Evolutionary conservation across 768 basidiomycete species (phyloP).

Genomic region (Boletus patriciae): DNA sequence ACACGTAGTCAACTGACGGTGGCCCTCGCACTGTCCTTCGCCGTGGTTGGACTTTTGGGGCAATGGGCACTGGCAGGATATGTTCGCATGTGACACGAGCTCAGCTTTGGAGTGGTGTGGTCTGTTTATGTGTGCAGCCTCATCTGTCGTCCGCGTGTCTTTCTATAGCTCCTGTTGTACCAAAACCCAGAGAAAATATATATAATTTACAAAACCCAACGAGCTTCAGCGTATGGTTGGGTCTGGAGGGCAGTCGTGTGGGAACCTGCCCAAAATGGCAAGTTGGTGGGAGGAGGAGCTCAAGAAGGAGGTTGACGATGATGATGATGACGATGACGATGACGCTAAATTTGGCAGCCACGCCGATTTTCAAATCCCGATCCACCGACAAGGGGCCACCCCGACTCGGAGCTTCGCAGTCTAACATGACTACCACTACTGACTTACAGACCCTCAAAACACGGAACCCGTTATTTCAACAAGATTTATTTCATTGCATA

Average conservation of each 20-base stretch:
- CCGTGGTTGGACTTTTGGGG: not conserved
- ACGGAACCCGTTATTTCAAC: not conserved
- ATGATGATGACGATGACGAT: no score
- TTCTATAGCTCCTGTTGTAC: slow-evolving; percentile 5
- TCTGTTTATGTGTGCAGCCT: slow-evolving; percentile 9
- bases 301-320: no score
- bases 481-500: not conserved
- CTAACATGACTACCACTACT: not conserved
- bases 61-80: not conserved
- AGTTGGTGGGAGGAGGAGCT: no score
- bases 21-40: not conserved
- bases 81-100: slow-evolving; percentile 8
- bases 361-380: no score
- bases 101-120: slow-evolving; percentile 6
- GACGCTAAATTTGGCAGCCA: no score
- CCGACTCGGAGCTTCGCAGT: no score
- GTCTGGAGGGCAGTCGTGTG: no score
- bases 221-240: not conserved
- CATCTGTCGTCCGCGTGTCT: slow-evolving; percentile 4
- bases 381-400: no score
- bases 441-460: not conserved
- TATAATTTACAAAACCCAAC: not conserved
- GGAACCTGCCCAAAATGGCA: no score
- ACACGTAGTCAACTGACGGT: not conserved
- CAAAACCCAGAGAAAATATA: slow-evolving; percentile 9